Conservation (phyloP, 306 rosid species). For the Rosa persica region DNA sequence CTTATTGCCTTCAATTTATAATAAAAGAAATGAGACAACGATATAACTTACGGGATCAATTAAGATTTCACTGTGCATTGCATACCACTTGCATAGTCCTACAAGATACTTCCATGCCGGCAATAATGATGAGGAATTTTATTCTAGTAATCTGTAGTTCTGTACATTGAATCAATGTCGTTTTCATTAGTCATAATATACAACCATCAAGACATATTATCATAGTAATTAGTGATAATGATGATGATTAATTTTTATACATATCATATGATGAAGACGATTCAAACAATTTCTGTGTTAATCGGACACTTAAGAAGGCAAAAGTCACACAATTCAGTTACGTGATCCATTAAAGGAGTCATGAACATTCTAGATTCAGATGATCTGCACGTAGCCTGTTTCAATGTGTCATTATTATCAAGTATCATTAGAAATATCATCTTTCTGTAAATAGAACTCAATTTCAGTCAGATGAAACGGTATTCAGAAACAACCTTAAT, state of each 20-base stretch:
- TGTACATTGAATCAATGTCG: not conserved
- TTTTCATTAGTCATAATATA: conserved; percentile 2
- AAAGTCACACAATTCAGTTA: not conserved
- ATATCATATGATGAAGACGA: not conserved
- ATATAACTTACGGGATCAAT: not conserved
- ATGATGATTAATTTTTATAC: conserved; percentile 1
- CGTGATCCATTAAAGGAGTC: not conserved
- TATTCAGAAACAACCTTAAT: not conserved
- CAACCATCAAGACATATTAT: not conserved
- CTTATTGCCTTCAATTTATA: not conserved
- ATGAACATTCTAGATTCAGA: not conserved
- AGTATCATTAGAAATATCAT: not conserved
- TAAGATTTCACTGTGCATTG: not conserved
- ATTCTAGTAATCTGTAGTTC: not conserved
- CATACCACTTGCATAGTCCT: not conserved
- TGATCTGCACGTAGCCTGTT: not conserved
- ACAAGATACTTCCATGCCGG: conserved; percentile 9
- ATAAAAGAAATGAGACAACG: not conserved
- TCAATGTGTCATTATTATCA: not conserved
- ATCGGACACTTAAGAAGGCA: conserved; percentile 7
- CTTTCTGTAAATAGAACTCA: not conserved
- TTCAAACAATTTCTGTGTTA: not conserved
- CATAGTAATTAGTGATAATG: not conserved
- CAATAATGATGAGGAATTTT: not conserved
- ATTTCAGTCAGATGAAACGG: not conserved